Conservation (phyloP, 345 rosid species). For the Excoecaria agallocha region DNA sequence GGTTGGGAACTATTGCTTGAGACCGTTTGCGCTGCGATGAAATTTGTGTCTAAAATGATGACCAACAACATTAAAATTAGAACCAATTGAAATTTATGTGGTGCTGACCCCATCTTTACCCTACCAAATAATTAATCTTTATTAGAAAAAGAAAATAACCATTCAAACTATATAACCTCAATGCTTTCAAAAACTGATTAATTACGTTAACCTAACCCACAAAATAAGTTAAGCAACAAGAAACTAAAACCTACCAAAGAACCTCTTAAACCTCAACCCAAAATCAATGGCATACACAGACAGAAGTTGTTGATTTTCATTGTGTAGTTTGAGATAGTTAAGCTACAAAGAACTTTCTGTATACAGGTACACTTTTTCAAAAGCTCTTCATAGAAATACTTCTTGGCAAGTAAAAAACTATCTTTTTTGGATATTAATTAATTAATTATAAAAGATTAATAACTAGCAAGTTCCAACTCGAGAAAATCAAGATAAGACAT, state of each 20-base stretch:
- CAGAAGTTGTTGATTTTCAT: not conserved
- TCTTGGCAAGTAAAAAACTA: too few species aligned
- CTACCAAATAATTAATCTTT: slow-evolving; percentile 33
- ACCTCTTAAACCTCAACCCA: too few species aligned
- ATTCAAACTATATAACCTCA: too few species aligned
- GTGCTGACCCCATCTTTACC: slow-evolving; percentile 33
- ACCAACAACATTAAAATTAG: too few species aligned
- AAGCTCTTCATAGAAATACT: slow-evolving; percentile 19
- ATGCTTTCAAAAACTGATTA: too few species aligned
- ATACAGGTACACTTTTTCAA: slow-evolving; percentile 15
- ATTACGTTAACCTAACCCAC: slow-evolving; percentile 12
- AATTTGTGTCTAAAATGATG: slow-evolving; percentile 19
- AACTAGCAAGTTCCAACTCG: too few species aligned
- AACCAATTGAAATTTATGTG: not conserved
- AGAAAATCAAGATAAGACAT: too few species aligned
- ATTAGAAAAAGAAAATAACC: too few species aligned
- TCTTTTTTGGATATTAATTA: too few species aligned
- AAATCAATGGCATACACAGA: not conserved
- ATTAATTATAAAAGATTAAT: too few species aligned
- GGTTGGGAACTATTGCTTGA: slow-evolving; percentile 9
- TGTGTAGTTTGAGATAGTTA: not conserved
- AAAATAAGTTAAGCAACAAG: slow-evolving; percentile 19
- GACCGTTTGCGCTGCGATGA: slow-evolving; percentile 13
- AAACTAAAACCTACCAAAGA: too few species aligned
- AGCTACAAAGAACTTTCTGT: not conserved